Conservation (phyloP, 1,284 basidiomycete genomes). For the Fistulina hepatica region DNA sequence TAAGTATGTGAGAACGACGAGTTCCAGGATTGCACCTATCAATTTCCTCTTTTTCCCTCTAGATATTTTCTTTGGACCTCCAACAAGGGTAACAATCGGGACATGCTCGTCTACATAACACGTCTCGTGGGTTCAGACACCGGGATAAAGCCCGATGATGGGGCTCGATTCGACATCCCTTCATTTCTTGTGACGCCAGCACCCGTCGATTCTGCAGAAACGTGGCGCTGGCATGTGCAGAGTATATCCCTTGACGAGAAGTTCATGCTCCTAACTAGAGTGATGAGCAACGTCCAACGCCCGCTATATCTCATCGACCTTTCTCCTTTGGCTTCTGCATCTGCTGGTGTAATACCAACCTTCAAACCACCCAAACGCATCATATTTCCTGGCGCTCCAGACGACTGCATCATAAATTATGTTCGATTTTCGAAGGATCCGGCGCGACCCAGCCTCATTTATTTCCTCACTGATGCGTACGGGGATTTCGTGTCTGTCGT, state of each 20-base stretch:
- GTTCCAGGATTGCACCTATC: background rate
- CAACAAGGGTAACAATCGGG: slow-evolving; percentile 13
- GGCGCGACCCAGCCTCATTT: slow-evolving; percentile 8
- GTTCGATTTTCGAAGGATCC: slow-evolving; percentile 10
- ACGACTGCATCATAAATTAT: slow-evolving; percentile 8
- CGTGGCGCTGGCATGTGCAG: slow-evolving; percentile 8
- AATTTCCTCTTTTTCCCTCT: background rate
- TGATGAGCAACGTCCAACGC: slow-evolving; percentile 1
- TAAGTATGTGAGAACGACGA: slow-evolving; percentile 4
- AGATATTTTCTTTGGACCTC: slow-evolving; percentile 11
- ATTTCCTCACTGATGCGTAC: slow-evolving; percentile 10
- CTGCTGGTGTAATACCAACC: too few species aligned
- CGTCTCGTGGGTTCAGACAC: slow-evolving; percentile 8
- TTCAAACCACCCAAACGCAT: slow-evolving; percentile 8
- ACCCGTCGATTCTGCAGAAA: slow-evolving; percentile 3
- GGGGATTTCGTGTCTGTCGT: slow-evolving; percentile 11
- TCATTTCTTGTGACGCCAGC: slow-evolving; percentile 11
- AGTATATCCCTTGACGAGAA: slow-evolving; percentile 13
- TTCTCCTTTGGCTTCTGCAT: too few species aligned
- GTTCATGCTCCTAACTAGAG: slow-evolving; percentile 10
- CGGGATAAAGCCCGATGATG: slow-evolving; percentile 5
- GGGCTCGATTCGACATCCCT: slow-evolving; percentile 11
- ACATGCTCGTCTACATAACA: slow-evolving; percentile 12
- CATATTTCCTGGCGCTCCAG: slow-evolving; percentile 10
- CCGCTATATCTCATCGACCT: slow-evolving; percentile 8